Percentiles rank a stretch among this genome's conserved stretches.
Conservation (phyloP, 306 rosid genomes). For the Carpinus viminea region DNA sequence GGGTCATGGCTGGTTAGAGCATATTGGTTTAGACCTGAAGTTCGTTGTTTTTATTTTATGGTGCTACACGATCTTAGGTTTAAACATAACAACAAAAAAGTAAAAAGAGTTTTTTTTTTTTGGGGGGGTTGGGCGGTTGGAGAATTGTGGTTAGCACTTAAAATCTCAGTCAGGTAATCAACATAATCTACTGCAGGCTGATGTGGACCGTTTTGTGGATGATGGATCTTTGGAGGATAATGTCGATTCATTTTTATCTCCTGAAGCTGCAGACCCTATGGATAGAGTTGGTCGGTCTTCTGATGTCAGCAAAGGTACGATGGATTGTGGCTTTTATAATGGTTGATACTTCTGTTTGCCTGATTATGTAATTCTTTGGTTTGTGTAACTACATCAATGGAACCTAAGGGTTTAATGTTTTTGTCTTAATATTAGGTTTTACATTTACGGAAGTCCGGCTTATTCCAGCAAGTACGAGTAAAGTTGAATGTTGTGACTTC, state of each 20-base stretch:
- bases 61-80: neutral
- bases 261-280: conserved; percentile 39
- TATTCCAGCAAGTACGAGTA: conserved; percentile 53
- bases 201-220: conserved; percentile 49
- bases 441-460: conserved; percentile 46
- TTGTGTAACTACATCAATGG: neutral
- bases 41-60: neutral
- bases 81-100: neutral
- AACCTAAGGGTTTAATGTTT: conserved; percentile 23
- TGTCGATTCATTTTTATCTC: conserved; percentile 52
- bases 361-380: conserved; percentile 4
- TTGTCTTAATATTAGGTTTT: conserved; percentile 41
- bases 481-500: conserved; percentile 81
- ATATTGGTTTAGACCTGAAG: neutral
- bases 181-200: conserved; percentile 47
- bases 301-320: conserved; percentile 56
- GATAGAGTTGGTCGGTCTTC: conserved; percentile 43
- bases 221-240: conserved; percentile 64
- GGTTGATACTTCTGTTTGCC: conserved; percentile 13
- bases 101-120: neutral
- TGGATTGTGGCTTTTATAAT: conserved; percentile 9
- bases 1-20: neutral
- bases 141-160: conserved; percentile 3
- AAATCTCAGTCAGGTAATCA: conserved; percentile 23
- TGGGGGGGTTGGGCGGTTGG: neutral